A percentile compares a stretch with the other conserved stretches of the same genome.
Evolutionary conservation across 139 green algal species (phyloP).

Genomic region (Ettlia oleoabundans): DNA sequence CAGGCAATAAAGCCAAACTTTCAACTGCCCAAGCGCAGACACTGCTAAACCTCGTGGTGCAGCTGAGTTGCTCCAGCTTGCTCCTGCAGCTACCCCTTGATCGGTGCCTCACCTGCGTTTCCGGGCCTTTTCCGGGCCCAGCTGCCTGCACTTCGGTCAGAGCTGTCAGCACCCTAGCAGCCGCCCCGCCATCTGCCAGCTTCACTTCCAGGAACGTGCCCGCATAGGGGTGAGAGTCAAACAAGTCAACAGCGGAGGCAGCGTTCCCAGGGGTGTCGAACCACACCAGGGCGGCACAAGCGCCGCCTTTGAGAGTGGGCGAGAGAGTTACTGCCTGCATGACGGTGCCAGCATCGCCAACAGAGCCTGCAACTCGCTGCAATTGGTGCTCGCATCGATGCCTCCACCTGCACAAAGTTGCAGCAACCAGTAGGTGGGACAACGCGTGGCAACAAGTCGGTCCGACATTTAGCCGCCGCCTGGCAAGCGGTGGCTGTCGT

Average conservation of each 20-base stretch:
- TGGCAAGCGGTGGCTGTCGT: no score
- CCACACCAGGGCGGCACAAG: background rate
- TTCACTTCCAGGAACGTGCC: background rate
- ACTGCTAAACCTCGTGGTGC: no score
- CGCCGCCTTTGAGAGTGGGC: background rate
- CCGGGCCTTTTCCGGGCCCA: background rate
- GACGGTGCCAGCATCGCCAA: background rate
- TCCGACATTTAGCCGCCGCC: no score
- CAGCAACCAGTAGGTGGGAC: no score
- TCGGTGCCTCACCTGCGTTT: background rate
- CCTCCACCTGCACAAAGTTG: background rate
- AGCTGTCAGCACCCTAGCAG: background rate
- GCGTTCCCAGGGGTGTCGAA: background rate
- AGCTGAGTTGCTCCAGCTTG: background rate
- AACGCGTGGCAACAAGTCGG: no score
- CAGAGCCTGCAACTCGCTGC: slow-evolving; percentile 3
- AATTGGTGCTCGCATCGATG: background rate
- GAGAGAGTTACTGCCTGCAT: background rate
- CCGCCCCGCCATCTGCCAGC: background rate
- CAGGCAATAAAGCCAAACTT: no score
- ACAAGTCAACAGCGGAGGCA: background rate
- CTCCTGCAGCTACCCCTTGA: background rate
- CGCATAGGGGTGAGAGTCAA: background rate
- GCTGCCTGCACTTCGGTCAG: background rate
- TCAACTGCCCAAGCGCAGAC: no score